These are phyloP conservation scores for Primulina eburnea DNA, from an alignment of 257 asterid genomes.

Conservation along the genomic window DNA sequence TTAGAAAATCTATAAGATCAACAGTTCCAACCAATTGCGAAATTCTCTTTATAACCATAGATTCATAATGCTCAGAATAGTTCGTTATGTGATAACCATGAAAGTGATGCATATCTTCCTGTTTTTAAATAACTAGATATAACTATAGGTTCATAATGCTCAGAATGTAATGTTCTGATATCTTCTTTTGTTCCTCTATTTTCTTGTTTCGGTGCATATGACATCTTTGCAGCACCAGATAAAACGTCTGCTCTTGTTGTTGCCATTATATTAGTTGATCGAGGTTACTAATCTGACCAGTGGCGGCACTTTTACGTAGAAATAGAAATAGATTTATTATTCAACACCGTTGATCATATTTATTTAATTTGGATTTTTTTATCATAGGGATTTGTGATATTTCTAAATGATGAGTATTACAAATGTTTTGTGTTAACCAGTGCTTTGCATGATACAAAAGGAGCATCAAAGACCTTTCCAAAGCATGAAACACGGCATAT, in stretches of 20 bases:
- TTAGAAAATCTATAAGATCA: neutral
- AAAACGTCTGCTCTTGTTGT: conserved; percentile 9
- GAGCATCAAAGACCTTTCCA: conserved; percentile 62
- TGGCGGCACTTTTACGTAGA: no score
- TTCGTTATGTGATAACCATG: neutral
- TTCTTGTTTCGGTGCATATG: neutral
- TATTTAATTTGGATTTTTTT: neutral
- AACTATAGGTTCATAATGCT: conserved; percentile 7
- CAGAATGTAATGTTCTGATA: neutral
- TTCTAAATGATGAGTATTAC: conserved; percentile 6
- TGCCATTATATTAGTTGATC: conserved; percentile 1
- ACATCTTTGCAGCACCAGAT: neutral
- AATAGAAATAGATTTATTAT: neutral
- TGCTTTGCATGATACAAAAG: conserved; percentile 52
- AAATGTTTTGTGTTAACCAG: conserved; percentile 34
- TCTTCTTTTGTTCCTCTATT: neutral
- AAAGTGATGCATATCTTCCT: conserved; percentile 6
- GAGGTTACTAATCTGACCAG: neutral
- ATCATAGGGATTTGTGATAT: conserved; percentile 18
- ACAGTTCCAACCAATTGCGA: neutral
- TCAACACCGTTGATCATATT: conserved; percentile 1
- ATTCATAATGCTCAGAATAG: no score
- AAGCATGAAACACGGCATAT: conserved; percentile 73
- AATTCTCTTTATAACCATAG: neutral
- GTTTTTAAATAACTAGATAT: neutral